Evolutionary conservation across 2,329 filamentous ascomycete genomes (phyloP).

Genomic region (Peltaster fructicola): DNA sequence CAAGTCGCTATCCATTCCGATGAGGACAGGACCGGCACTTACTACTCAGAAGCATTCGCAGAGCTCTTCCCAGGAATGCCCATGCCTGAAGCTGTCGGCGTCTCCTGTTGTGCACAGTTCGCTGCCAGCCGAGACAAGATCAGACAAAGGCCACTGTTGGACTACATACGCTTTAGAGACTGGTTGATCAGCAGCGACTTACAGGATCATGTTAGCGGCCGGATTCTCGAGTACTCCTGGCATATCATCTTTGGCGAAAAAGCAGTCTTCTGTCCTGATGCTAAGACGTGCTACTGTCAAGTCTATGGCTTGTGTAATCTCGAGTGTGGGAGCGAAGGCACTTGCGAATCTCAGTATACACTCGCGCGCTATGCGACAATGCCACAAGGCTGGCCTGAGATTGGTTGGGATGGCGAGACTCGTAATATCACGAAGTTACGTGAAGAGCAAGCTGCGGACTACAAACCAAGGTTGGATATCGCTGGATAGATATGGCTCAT

Average conservation of each 20-base stretch:
- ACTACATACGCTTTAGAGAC: constrained; percentile 31
- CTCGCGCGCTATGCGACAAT: constrained; percentile 40
- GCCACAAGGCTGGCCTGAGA: constrained; percentile 43
- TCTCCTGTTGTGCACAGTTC: constrained; percentile 39
- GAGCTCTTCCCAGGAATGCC: constrained; percentile 27
- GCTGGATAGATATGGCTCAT: no score
- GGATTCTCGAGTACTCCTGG: constrained; percentile 41
- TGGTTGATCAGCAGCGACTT: constrained; percentile 33
- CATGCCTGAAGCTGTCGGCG: constrained; percentile 29
- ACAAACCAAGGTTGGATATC: not conserved
- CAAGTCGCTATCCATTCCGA: constrained; percentile 18
- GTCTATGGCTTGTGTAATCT: constrained; percentile 44
- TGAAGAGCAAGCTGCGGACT: constrained; percentile 1
- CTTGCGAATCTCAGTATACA: constrained; percentile 40
- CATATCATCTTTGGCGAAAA: constrained; percentile 20
- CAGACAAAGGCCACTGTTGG: constrained; percentile 25
- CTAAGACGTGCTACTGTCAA: constrained; percentile 47
- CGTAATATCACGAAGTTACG: constrained; percentile 4
- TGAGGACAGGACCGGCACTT: constrained; percentile 29
- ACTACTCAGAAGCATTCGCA: constrained; percentile 32
- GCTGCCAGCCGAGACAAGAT: constrained; percentile 32
- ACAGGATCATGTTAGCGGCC: constrained; percentile 31
- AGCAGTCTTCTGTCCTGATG: constrained; percentile 37
- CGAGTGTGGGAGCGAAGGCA: constrained; percentile 22
- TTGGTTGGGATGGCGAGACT: constrained; percentile 33